Evolutionary conservation across 345 rosid species (phyloP), one percentile per base, ranked within the genome.

Genomic region (Corymbia maculata): DNA sequence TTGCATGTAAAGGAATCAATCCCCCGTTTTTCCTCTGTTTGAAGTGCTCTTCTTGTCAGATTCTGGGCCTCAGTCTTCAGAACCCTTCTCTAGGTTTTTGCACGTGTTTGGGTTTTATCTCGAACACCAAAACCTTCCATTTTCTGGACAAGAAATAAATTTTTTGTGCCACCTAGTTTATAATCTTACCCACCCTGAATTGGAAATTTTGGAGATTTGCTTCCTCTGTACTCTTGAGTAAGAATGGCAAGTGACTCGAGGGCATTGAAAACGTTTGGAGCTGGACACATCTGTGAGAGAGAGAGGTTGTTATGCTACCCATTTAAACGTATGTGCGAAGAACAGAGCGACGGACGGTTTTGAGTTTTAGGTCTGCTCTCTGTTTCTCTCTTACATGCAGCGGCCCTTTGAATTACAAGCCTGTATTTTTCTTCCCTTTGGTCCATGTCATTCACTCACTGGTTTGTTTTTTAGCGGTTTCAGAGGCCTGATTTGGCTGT

Each of bases 381-480:
- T 85, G 19, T 85, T 85, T 75, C 84, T 21, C 49, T 19, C 49
- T 0, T 28, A 44, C 84, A 75, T 19, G 49, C 49, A 42, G 14
- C 22, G 59, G 19, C 59, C 44, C 26, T 85, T 51, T 51, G 14
- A 68, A 79, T 87, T 91, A 70, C 89, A 91, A 90, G 89, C 91
- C 90, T 86, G 14, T 12, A 42, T 10, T 36, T 75, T 75, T 75
- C 84, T 75, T 45, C 49, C 19, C 84, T 26, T 42, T 36, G 84
- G 84, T 75, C 49, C 8, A 14, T 10, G 49, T 75, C 84, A 75
- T 75, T 42, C 28, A 75, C 8, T 42, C 49, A 13, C 5, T 30
- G 16, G 5, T 87, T 61, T 64, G 42, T 64, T 36, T 59, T 64
- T 9, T 88, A 42, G 53, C 36, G 45, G 16, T 44, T 52, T 51